These are phyloP conservation scores for Apiotrichum sp. DNA, from an alignment of 1,284 basidiomycete genomes.

Conservation along the genomic window DNA sequence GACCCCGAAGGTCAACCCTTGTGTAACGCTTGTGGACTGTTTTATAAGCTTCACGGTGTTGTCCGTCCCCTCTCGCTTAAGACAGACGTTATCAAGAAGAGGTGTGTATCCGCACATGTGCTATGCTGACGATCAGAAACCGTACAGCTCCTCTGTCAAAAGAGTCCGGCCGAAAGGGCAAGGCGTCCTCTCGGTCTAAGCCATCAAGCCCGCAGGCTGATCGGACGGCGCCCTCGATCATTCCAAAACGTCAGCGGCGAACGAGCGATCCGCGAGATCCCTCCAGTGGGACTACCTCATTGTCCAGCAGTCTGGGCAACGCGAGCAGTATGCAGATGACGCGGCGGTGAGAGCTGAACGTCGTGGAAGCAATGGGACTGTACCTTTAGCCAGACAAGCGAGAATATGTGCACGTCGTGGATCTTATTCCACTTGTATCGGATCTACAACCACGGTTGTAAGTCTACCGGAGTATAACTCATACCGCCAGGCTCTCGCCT, in stretches of 20 bases:
- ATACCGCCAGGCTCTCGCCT: no score
- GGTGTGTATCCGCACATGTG: conserved; percentile 53
- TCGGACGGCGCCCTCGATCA: conserved; percentile 4
- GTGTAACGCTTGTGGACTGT: conserved; percentile 82
- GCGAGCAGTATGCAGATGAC: conserved; percentile 9
- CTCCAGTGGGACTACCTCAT: conserved; percentile 5
- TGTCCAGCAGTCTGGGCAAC: conserved; percentile 4
- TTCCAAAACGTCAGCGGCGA: conserved; percentile 19
- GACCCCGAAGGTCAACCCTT: conserved; percentile 92
- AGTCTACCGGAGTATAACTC: no score
- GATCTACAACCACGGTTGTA: no score
- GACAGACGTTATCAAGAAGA: conserved; percentile 97
- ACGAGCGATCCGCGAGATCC: conserved; percentile 5
- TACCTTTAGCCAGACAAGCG: no score
- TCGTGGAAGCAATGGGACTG: no score
- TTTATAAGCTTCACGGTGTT: conserved; percentile 92
- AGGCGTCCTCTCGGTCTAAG: conserved; percentile 12
- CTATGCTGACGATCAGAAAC: conserved; percentile 8
- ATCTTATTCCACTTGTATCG: no score
- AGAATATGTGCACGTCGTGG: no score
- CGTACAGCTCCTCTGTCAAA: conserved; percentile 14
- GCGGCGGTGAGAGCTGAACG: neutral
- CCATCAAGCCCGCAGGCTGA: conserved; percentile 10
- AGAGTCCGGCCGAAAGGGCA: conserved; percentile 8
- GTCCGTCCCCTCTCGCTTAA: conserved; percentile 88